phyloP scores from a whole-genome alignment of 2,329 filamentous ascomycete species.

The Penicillium sclerotiorum region DNA sequence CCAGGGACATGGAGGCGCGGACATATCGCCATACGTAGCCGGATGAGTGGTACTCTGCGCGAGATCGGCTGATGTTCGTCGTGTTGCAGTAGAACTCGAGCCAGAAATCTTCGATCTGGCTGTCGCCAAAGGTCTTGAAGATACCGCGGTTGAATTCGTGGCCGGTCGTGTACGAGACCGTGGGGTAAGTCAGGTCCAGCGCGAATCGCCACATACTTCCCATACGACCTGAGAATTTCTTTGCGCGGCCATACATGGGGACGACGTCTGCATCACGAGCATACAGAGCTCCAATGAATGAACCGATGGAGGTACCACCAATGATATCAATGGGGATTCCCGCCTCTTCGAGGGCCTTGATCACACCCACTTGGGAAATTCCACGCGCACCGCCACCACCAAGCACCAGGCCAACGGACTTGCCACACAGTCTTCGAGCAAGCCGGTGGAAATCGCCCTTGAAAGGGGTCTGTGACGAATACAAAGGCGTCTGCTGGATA shows the following conservation, averaged over 20 bases:
- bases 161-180: conserved; percentile 94
- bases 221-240: conserved; percentile 99
- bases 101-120: conserved; percentile 99
- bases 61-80: conserved; percentile 94
- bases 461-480: conserved; percentile 87
- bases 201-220: conserved; percentile 99
- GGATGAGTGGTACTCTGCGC: conserved; percentile 89
- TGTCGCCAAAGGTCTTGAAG: conserved; percentile 96
- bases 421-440: conserved; percentile 85
- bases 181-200: conserved; percentile 92
- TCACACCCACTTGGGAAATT: conserved; percentile 90
- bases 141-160: conserved; percentile 99
- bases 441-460: conserved; percentile 97
- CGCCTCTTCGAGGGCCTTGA: conserved; percentile 91
- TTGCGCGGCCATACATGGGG: conserved; percentile 92
- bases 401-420: conserved; percentile 90
- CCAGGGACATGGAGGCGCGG: conserved; percentile 93
- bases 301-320: conserved; percentile 92
- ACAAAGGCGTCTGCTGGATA: conserved; percentile 83
- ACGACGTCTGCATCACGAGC: conserved; percentile 95
- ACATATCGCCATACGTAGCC: conserved; percentile 98
- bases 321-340: conserved; percentile 95
- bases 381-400: conserved; percentile 92
- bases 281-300: conserved; percentile 93
- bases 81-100: conserved; percentile 99